These are phyloP conservation scores for Cyclaneusma minus DNA, from an alignment of 2,329 filamentous ascomycete genomes.

Conservation along the genomic window DNA sequence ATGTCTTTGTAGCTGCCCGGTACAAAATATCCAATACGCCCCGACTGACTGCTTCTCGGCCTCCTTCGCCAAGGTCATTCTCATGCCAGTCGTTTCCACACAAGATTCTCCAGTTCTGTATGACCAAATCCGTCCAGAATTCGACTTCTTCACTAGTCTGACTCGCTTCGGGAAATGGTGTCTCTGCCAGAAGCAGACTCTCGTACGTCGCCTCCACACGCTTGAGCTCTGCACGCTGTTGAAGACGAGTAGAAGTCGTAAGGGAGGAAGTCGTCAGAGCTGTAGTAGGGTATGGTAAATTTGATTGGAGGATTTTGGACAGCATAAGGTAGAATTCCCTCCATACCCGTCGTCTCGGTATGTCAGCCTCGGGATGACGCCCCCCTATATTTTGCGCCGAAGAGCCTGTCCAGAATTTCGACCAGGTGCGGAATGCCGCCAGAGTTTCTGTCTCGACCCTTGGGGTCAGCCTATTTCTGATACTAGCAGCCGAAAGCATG, in stretches of 20 bases:
- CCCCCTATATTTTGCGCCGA: slow-evolving; percentile 36
- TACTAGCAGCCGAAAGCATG: slow-evolving; percentile 46
- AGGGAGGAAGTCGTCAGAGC: slow-evolving; percentile 22
- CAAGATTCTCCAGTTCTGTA: slow-evolving; percentile 73
- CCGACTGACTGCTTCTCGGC: slow-evolving; percentile 58
- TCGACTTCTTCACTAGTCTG: slow-evolving; percentile 70
- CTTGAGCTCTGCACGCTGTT: slow-evolving; percentile 64
- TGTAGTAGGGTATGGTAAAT: slow-evolving; percentile 40
- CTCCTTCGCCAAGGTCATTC: slow-evolving; percentile 65
- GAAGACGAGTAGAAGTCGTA: slow-evolving; percentile 39
- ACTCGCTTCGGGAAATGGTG: slow-evolving; percentile 70
- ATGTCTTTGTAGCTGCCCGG: slow-evolving; percentile 80
- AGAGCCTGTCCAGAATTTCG: slow-evolving; percentile 46
- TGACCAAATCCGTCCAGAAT: slow-evolving; percentile 61
- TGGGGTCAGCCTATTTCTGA: slow-evolving; percentile 33
- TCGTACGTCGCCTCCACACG: slow-evolving; percentile 70
- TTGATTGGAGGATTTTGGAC: slow-evolving; percentile 57
- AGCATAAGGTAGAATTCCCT: slow-evolving; percentile 69
- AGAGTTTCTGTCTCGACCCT: slow-evolving; percentile 37
- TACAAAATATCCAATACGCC: slow-evolving; percentile 80
- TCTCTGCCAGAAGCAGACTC: slow-evolving; percentile 59
- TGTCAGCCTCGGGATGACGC: slow-evolving; percentile 39
- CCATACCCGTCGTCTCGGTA: slow-evolving; percentile 60
- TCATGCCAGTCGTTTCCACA: slow-evolving; percentile 71
- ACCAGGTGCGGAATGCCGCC: slow-evolving; percentile 50